Evolutionary conservation across 139 green algal genomes (phyloP).

Genomic region (Eudorina sp.): DNA sequence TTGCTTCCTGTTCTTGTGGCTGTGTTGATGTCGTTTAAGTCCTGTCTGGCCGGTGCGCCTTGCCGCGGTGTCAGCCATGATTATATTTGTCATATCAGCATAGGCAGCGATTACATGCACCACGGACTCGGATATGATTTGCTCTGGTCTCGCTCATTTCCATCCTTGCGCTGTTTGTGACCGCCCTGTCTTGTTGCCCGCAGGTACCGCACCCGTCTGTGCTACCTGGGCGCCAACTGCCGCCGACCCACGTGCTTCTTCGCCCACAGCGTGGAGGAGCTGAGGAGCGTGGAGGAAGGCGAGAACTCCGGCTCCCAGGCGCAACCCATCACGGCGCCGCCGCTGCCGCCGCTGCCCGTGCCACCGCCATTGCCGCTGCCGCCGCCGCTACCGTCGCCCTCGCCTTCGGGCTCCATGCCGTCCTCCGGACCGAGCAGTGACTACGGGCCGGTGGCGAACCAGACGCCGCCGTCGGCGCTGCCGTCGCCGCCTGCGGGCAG

Average conservation of each 20-base stretch:
- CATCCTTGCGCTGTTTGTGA: no score
- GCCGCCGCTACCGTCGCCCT: background rate
- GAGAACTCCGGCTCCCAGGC: background rate
- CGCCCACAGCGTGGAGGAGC: slow-evolving; percentile 84
- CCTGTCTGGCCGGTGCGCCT: no score
- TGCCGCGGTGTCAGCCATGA: no score
- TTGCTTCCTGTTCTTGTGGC: no score
- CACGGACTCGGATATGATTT: no score
- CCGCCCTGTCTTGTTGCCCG: no score
- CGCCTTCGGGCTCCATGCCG: background rate
- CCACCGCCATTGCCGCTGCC: slow-evolving; percentile 17
- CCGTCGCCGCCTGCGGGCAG: no score
- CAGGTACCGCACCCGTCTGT: slow-evolving; percentile 85
- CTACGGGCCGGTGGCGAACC: background rate
- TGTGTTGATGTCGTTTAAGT: no score
- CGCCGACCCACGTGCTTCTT: slow-evolving; percentile 95
- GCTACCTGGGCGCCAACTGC: slow-evolving; percentile 88
- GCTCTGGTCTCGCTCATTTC: no score
- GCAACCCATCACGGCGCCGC: background rate
- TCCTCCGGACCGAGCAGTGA: background rate
- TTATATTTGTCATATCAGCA: no score
- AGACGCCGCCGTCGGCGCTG: background rate
- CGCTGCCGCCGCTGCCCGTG: background rate
- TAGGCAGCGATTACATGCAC: no score
- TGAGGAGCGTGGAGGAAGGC: slow-evolving; percentile 63